A percentile compares a stretch with the other conserved stretches of the same genome.
Evolutionary conservation across 129 eudicot genomes (phyloP).

Genomic region (Flaveria robusta): DNA sequence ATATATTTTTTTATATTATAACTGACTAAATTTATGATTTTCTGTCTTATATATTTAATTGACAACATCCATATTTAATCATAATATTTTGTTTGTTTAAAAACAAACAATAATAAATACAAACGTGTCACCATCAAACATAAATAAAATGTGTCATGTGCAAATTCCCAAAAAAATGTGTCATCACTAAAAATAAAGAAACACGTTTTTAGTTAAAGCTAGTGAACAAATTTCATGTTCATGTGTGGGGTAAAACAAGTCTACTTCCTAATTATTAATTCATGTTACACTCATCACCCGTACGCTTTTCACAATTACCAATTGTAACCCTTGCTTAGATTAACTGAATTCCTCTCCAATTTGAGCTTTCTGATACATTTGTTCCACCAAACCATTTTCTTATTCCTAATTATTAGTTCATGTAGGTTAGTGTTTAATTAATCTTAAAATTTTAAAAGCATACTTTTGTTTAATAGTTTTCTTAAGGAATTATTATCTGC

Average conservation of each 20-base stretch:
- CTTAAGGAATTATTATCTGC: too few relatives aligned
- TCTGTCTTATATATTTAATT: not conserved
- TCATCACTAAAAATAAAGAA: conserved; percentile 33
- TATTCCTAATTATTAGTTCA: too few relatives aligned
- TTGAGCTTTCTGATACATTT: too few relatives aligned
- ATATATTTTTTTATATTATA: not conserved
- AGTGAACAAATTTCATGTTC: conserved; percentile 25
- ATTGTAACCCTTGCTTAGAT: not conserved
- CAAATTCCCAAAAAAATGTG: conserved; percentile 28
- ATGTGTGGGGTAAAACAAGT: conserved; percentile 27
- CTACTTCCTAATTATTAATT: conserved; percentile 8
- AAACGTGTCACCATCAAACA: conserved; percentile 29
- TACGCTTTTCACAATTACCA: not conserved
- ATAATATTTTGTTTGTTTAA: not conserved
- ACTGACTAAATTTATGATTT: not conserved
- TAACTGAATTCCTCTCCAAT: not conserved
- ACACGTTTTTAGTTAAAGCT: conserved; percentile 39
- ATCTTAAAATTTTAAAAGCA: too few relatives aligned
- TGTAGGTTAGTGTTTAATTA: too few relatives aligned
- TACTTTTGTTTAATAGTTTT: too few relatives aligned
- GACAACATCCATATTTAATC: not conserved
- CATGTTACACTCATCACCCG: conserved; percentile 20
- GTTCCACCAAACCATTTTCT: too few relatives aligned
- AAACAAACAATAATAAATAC: conserved; percentile 4
- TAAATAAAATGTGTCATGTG: conserved; percentile 34